A percentile compares a stretch with the other conserved stretches of the same genome.
Conservation (phyloP, 2,329 filamentous ascomycete genomes). For the Aspergillus alliaceus region DNA sequence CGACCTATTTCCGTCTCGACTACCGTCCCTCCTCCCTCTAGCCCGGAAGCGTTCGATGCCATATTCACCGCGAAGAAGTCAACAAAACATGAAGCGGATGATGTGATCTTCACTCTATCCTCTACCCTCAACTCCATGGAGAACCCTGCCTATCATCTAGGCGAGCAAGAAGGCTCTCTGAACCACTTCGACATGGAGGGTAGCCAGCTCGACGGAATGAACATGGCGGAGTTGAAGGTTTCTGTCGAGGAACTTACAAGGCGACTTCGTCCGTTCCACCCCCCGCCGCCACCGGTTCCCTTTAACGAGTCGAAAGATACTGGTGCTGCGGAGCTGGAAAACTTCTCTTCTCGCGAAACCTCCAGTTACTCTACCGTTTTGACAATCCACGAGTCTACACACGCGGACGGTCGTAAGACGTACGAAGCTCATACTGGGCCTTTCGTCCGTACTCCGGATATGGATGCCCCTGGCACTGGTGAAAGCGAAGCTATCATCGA, state of each 20-base stretch:
- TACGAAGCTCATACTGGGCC: conserved; percentile 54
- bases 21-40: conserved; percentile 71
- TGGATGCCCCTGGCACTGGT: conserved; percentile 36
- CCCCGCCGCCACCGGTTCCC: conserved; percentile 76
- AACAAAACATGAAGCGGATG: conserved; percentile 46
- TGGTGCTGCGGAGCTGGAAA: conserved; percentile 38
- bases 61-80: conserved; percentile 70
- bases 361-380: conserved; percentile 50
- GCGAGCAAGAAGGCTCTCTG: conserved; percentile 36
- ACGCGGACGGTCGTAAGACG: conserved; percentile 50
- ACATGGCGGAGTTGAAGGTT: conserved; percentile 62
- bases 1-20: conserved; percentile 87
- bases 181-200: conserved; percentile 35
- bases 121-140: conserved; percentile 48
- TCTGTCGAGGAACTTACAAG: conserved; percentile 69
- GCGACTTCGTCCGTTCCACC: conserved; percentile 76
- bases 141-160: conserved; percentile 32
- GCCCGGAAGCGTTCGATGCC: conserved; percentile 73
- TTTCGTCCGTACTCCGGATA: conserved; percentile 43
- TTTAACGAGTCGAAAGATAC: conserved; percentile 44
- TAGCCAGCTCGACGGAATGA: conserved; percentile 44
- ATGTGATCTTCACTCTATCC: conserved; percentile 66
- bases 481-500: conserved; percentile 49
- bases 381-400: conserved; percentile 54
- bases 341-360: conserved; percentile 38